Evolutionary conservation across 768 basidiomycete species (phyloP).

Genomic region (Phanerochaete carnosa): DNA sequence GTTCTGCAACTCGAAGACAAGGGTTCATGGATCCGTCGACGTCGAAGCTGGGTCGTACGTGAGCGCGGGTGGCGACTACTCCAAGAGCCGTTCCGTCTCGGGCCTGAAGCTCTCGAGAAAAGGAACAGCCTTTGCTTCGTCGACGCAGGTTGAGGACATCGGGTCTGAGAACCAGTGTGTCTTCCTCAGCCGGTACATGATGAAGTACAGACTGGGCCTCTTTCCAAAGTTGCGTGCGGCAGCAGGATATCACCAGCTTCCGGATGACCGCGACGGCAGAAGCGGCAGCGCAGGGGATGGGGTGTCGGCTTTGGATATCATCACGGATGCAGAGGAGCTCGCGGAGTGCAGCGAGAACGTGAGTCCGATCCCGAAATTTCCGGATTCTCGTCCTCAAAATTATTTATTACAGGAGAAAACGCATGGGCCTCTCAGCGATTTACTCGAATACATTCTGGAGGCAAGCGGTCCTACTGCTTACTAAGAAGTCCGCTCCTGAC

Average conservation of each 20-base stretch:
- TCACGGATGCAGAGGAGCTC: background rate
- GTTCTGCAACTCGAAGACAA: background rate
- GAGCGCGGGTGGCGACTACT: background rate
- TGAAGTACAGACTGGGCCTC: constrained; percentile 8
- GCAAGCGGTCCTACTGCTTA: background rate
- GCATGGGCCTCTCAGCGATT: constrained; percentile 8
- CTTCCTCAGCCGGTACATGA: constrained; percentile 16
- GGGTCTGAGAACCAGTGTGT: constrained; percentile 12
- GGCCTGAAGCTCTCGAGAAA: background rate
- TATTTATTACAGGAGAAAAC: background rate
- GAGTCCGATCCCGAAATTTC: background rate
- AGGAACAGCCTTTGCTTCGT: background rate
- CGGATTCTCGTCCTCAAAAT: background rate
- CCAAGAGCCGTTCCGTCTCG: background rate
- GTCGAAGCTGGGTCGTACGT: background rate
- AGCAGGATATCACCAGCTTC: constrained; percentile 12
- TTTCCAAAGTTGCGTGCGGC: constrained; percentile 6
- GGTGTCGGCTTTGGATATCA: background rate
- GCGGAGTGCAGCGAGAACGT: background rate
- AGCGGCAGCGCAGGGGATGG: background rate
- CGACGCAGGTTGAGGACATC: background rate
- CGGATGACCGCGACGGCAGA: background rate
- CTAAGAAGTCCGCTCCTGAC: background rate
- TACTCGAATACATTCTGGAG: constrained; percentile 21
- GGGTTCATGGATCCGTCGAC: background rate